Percentiles rank a stretch among this genome's conserved stretches.
Conservation (phyloP, 2,329 filamentous ascomycete genomes). For the Xylariomycetidae sp. region DNA sequence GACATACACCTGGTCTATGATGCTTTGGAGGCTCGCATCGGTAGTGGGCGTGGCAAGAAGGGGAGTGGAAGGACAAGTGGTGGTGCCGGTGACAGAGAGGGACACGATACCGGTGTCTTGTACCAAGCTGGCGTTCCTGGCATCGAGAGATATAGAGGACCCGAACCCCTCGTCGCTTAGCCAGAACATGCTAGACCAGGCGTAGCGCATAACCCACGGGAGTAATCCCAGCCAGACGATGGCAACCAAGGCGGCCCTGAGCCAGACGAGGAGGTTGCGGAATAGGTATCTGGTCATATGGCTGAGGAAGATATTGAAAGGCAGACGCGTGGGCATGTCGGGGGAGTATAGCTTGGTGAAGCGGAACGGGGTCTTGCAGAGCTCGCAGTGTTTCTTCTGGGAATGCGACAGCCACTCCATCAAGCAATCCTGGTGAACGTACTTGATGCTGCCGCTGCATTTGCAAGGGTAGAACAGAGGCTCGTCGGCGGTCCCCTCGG, state of each 20-base stretch:
- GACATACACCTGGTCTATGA: constrained; percentile 32
- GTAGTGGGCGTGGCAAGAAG: constrained; percentile 34
- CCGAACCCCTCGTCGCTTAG: constrained; percentile 72
- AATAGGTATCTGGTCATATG: constrained; percentile 71
- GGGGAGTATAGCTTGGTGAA: constrained; percentile 98
- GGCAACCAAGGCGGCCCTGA: constrained; percentile 71
- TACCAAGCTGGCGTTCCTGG: constrained; percentile 19
- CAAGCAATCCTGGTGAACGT: constrained; percentile 93
- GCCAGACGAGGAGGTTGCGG: constrained; percentile 70
- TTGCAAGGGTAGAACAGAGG: constrained; percentile 97
- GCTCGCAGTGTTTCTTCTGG: constrained; percentile 98
- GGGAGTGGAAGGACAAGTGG: constrained; percentile 35
- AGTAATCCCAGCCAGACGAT: constrained; percentile 87
- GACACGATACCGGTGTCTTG: constrained; percentile 13
- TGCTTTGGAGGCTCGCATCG: constrained; percentile 29
- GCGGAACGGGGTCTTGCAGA: constrained; percentile 96
- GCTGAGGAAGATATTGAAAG: constrained; percentile 72
- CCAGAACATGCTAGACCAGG: constrained; percentile 96
- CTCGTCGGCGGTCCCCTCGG: constrained; percentile 76
- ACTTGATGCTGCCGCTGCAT: constrained; percentile 98
- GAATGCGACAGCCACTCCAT: constrained; percentile 99
- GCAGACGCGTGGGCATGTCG: constrained; percentile 83
- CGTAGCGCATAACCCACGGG: constrained; percentile 83
- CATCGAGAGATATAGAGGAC: constrained; percentile 25
- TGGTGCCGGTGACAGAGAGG: constrained; percentile 22